A percentile compares a stretch with the other conserved stretches of the same genome.
Evolutionary conservation across 768 basidiomycete genomes (phyloP).

Genomic region (Clitopilus hobsonii): DNA sequence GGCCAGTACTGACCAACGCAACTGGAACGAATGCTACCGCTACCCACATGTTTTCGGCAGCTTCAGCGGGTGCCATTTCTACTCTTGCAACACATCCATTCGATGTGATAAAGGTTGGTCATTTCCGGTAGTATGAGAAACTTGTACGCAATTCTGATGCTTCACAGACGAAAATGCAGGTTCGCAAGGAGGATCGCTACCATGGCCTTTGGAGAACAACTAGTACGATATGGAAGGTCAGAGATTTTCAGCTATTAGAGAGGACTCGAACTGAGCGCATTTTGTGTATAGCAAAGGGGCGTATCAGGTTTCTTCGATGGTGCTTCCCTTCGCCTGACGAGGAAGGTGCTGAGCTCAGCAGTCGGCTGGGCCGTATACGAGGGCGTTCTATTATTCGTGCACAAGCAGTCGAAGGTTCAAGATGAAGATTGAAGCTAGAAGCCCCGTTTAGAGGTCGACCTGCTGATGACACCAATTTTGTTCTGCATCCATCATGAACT

Average conservation of each 20-base stretch:
- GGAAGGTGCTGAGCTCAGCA: conserved; percentile 85
- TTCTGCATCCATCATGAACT: not conserved
- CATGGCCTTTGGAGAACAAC: conserved; percentile 65
- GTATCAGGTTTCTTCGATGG: conserved; percentile 83
- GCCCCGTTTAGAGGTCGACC: not conserved
- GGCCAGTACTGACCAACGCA: conserved; percentile 28
- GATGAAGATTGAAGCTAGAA: not conserved
- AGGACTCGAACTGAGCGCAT: not conserved
- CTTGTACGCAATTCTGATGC: too few relatives aligned
- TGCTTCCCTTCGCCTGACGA: conserved; percentile 71
- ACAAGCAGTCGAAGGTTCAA: conserved; percentile 11
- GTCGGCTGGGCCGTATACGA: conserved; percentile 94
- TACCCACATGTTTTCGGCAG: conserved; percentile 65
- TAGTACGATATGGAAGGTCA: conserved; percentile 62
- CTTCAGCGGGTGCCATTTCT: conserved; percentile 78
- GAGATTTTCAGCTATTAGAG: conserved; percentile 14
- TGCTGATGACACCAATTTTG: not conserved
- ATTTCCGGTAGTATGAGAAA: too few relatives aligned
- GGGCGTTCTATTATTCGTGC: conserved; percentile 60
- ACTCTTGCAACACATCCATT: conserved; percentile 89
- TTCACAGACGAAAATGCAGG: conserved; percentile 86
- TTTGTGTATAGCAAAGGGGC: conserved; percentile 65
- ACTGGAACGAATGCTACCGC: conserved; percentile 42
- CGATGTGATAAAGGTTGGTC: conserved; percentile 86
- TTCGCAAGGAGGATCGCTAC: conserved; percentile 74